Percentiles rank a stretch among this genome's conserved stretches.
Evolutionary conservation across 495 filamentous ascomycete genomes (phyloP).

Genomic region (Penicillium turbatum): DNA sequence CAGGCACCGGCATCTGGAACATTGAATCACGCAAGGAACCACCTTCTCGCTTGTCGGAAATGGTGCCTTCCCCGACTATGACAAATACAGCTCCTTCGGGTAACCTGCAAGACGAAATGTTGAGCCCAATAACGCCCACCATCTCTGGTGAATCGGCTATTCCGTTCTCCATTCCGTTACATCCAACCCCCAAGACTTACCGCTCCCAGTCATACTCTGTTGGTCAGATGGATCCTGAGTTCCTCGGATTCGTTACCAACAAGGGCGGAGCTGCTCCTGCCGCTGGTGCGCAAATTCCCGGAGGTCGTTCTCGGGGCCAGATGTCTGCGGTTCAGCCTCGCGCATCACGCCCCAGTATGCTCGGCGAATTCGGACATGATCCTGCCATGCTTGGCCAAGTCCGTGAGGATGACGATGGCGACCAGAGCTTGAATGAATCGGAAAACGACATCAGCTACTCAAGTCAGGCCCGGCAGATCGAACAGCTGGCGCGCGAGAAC

Average conservation of each 20-base stretch:
- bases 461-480: slow-evolving; percentile 64
- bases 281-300: slow-evolving; percentile 31
- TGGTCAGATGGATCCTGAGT: slow-evolving; percentile 79
- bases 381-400: slow-evolving; percentile 68
- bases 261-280: slow-evolving; percentile 37
- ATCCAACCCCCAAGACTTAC: slow-evolving; percentile 87
- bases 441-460: slow-evolving; percentile 55
- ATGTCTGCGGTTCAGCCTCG: slow-evolving; percentile 71
- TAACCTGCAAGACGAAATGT: slow-evolving; percentile 44
- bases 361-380: slow-evolving; percentile 74
- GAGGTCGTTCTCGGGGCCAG: slow-evolving; percentile 47
- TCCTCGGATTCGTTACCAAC: slow-evolving; percentile 38
- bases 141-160: slow-evolving; percentile 58
- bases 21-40: slow-evolving; percentile 69
- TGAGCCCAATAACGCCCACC: slow-evolving; percentile 52
- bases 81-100: slow-evolving; percentile 49
- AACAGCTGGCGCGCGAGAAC: slow-evolving; percentile 69
- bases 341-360: slow-evolving; percentile 78
- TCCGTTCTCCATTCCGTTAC: slow-evolving; percentile 84
- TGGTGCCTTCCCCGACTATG: slow-evolving; percentile 73
- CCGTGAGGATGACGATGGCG: slow-evolving; percentile 78
- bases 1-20: slow-evolving; percentile 74
- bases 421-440: slow-evolving; percentile 65
- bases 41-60: slow-evolving; percentile 66
- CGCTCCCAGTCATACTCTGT: slow-evolving; percentile 97